Evolutionary conservation across 352 stramenopile genomes (phyloP).

Genomic region (Thalassiosira hispida): DNA sequence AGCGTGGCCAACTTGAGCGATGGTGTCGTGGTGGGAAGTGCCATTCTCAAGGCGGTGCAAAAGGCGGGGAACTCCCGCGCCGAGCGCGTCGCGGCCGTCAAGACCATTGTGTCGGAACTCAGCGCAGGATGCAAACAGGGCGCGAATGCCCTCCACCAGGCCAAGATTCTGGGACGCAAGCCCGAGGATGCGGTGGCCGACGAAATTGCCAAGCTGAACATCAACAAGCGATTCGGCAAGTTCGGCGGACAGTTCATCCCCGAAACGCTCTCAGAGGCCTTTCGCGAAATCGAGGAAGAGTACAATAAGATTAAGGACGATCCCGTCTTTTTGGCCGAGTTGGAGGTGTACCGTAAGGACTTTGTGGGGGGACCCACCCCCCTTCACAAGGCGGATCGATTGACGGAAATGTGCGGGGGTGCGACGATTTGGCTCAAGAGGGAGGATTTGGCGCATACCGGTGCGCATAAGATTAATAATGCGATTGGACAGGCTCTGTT

Average conservation of each 20-base stretch:
- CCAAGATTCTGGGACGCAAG: conserved; percentile 69
- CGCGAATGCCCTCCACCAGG: conserved; percentile 65
- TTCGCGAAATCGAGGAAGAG: conserved; percentile 92
- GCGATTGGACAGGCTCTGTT: conserved; percentile 95
- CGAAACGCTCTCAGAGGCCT: conserved; percentile 96
- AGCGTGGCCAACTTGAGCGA: conserved; percentile 90
- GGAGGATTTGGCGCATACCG: conserved; percentile 97
- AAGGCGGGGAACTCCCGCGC: conserved; percentile 49
- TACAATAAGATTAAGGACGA: conserved; percentile 95
- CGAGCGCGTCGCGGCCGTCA: conserved; percentile 71
- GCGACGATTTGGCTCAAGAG: conserved; percentile 98
- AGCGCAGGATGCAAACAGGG: conserved; percentile 76
- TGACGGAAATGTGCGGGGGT: conserved; percentile 92
- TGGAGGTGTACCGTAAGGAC: conserved; percentile 89
- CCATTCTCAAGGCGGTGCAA: conserved; percentile 88
- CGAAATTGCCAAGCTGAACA: conserved; percentile 60
- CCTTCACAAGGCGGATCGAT: conserved; percentile 94
- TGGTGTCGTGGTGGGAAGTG: conserved; percentile 88
- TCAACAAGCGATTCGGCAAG: conserved; percentile 73
- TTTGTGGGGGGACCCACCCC: conserved; percentile 95
- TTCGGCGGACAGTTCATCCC: conserved; percentile 98
- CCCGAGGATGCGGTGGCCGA: conserved; percentile 52
- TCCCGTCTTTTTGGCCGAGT: conserved; percentile 93
- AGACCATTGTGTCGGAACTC: conserved; percentile 79
- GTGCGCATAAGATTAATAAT: conserved; percentile 99